phyloP scores from a whole-genome alignment of 257 asterid species.

The Parsonsia alboflavescens region DNA sequence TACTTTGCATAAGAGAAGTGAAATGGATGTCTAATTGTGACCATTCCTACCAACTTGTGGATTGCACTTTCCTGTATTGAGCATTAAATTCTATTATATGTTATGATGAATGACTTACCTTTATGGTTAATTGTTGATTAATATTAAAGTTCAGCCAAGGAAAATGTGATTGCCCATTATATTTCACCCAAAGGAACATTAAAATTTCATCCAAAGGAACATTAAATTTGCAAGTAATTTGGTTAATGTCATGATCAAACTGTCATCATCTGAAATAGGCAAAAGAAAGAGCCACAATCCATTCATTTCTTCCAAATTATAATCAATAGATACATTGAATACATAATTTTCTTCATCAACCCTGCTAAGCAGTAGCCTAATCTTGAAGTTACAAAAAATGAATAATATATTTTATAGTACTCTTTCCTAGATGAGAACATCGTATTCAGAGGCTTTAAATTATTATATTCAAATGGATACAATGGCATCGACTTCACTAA shows the following conservation, averaged over 20 bases:
- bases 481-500: not conserved
- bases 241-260: not conserved
- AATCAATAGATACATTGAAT: no score
- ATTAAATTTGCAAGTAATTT: not conserved
- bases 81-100: not conserved
- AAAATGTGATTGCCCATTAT: not conserved
- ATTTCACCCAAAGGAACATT: not conserved
- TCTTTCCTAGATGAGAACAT: not conserved
- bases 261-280: no score
- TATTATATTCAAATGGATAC: not conserved
- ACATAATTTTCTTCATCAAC: no score
- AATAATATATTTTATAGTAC: no score
- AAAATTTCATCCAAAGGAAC: not conserved
- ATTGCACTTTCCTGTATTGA: not conserved
- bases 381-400: no score
- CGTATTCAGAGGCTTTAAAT: no score
- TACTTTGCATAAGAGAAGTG: not conserved
- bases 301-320: no score
- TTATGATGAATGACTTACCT: not conserved
- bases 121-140: no score
- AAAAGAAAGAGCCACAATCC: no score
- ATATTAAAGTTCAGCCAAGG: no score
- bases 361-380: no score
- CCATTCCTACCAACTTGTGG: not conserved
- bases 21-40: not conserved